phyloP scores from a whole-genome alignment of 2,329 filamentous ascomycete species.

The Venturia pyrina region DNA sequence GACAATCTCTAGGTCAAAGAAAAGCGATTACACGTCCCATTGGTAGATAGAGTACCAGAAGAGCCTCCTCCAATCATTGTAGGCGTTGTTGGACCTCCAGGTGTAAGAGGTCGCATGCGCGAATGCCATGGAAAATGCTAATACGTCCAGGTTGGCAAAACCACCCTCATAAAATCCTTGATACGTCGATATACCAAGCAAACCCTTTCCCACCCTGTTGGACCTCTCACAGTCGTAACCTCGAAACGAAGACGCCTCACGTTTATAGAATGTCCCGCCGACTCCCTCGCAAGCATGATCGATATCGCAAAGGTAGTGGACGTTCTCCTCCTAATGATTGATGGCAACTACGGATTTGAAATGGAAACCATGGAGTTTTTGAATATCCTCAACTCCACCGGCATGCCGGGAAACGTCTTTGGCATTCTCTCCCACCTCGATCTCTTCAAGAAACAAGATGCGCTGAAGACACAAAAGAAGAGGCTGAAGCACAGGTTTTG shows the following conservation, averaged over 20 bases:
- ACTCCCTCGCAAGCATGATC: constrained; percentile 92
- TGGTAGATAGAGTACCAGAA: constrained; percentile 90
- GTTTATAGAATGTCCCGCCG: constrained; percentile 89
- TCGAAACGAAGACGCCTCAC: constrained; percentile 92
- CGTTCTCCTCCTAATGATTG: constrained; percentile 95
- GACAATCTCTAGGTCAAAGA: constrained; percentile 59
- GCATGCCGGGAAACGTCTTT: constrained; percentile 98
- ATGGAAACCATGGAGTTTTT: constrained; percentile 99
- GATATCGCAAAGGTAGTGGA: constrained; percentile 96
- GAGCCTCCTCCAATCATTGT: constrained; percentile 91
- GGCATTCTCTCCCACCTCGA: constrained; percentile 94
- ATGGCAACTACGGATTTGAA: constrained; percentile 97
- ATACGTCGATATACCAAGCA: constrained; percentile 94
- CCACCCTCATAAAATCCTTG: constrained; percentile 87
- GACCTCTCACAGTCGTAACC: constrained; percentile 90
- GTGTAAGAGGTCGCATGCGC: constrained; percentile 39
- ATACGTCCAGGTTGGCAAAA: constrained; percentile 58
- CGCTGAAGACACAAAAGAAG: constrained; percentile 90
- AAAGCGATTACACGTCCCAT: constrained; percentile 89
- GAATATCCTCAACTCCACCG: constrained; percentile 83
- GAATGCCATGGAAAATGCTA: constrained; percentile 17
- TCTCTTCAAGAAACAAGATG: constrained; percentile 86
- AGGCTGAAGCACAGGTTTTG: constrained; percentile 89
- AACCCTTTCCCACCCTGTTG: constrained; percentile 77
- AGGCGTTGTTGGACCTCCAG: constrained; percentile 86